Conservation (phyloP, 345 rosid species). For the Citrus sp. region DNA sequence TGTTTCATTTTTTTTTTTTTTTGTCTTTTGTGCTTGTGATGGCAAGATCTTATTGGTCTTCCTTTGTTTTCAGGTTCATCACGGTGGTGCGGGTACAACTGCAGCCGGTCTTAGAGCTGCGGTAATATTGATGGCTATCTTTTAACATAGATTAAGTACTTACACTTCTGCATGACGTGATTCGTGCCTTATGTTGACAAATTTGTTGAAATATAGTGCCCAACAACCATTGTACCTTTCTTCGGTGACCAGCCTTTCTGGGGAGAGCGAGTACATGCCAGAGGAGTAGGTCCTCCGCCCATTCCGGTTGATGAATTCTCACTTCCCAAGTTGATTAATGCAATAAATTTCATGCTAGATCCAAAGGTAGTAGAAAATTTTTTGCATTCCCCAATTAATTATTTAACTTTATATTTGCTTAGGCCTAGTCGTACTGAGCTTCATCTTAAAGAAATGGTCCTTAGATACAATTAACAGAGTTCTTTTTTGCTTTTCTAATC, state of each 20-base stretch:
- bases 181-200: not conserved
- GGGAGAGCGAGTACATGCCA: constrained; percentile 89
- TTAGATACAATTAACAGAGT: not conserved
- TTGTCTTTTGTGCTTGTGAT: not conserved
- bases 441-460: not conserved
- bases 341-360: constrained; percentile 66
- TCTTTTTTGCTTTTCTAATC: not conserved
- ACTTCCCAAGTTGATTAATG: constrained; percentile 67
- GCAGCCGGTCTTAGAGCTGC: constrained; percentile 99
- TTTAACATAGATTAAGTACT: not conserved
- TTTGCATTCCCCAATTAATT: not conserved
- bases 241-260: constrained; percentile 99
- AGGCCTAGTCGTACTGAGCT: not conserved
- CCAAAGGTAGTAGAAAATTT: constrained; percentile 41
- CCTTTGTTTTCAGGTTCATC: constrained; percentile 76
- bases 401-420: not conserved
- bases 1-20: not conserved
- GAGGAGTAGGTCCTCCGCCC: constrained; percentile 92
- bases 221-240: constrained; percentile 92
- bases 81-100: constrained; percentile 99
- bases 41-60: not conserved
- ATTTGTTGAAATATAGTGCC: constrained; percentile 57
- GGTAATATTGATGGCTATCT: constrained; percentile 33
- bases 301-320: constrained; percentile 91
- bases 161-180: not conserved